Conservation (phyloP, 139 green algal species). For the Chlamydomonas eustigma region DNA sequence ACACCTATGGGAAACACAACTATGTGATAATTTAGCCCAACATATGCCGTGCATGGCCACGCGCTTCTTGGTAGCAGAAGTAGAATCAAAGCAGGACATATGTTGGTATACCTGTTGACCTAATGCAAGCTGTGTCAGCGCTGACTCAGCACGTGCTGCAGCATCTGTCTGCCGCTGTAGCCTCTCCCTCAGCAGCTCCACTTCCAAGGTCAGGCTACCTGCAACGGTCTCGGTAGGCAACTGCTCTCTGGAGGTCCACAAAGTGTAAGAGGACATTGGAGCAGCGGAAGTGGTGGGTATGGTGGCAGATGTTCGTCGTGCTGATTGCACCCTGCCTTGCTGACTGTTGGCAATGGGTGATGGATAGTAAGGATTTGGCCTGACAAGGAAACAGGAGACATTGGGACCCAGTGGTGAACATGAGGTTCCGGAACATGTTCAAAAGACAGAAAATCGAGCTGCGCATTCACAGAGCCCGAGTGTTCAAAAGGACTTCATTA, state of each 20-base stretch:
- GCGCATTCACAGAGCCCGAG: no score
- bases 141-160: conserved; percentile 27
- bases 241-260: conserved; percentile 23
- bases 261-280: conserved; percentile 23
- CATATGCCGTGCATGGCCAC: no score
- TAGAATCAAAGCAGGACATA: no score
- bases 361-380: background rate
- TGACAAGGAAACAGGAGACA: background rate
- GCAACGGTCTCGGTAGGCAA: conserved; percentile 20
- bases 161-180: conserved; percentile 36
- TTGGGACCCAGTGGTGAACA: no score
- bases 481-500: no score
- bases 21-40: no score
- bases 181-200: conserved; percentile 34
- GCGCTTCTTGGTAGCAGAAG: no score
- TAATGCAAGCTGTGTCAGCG: conserved; percentile 31
- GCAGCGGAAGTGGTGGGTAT: no score
- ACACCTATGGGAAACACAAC: no score
- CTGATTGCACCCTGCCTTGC: background rate
- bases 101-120: conserved; percentile 6
- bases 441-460: no score
- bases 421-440: no score
- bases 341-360: background rate
- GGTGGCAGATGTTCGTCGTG: background rate
- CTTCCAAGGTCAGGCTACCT: conserved; percentile 26